These are phyloP conservation scores for Fraxinus floribunda DNA, from an alignment of 305 asterid genomes.

Conservation along the genomic window DNA sequence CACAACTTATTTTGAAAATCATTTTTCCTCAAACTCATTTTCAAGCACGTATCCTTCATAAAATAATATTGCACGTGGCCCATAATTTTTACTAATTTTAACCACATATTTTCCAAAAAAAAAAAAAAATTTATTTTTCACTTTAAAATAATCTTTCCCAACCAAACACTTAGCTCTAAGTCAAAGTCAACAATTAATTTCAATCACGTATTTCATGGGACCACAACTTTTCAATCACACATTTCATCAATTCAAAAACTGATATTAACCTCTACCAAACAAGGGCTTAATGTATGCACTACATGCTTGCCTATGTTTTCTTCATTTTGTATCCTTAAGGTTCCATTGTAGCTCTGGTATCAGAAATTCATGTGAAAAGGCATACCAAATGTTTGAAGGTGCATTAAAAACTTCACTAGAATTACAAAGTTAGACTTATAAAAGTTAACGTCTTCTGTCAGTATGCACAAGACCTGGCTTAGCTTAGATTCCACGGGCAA, in stretches of 20 bases:
- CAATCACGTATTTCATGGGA: no score
- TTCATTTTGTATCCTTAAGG: neutral
- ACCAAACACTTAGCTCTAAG: neutral
- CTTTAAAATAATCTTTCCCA: neutral
- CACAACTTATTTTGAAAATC: neutral
- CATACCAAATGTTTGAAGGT: neutral
- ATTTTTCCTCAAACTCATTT: neutral
- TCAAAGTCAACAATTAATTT: neutral
- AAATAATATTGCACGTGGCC: neutral
- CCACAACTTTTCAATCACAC: no score
- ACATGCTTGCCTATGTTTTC: neutral
- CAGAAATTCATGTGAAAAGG: neutral
- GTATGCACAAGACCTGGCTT: neutral
- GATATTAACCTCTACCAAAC: neutral
- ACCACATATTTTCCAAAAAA: neutral
- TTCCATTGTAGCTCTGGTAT: neutral
- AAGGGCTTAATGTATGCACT: neutral
- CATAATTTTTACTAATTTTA: neutral
- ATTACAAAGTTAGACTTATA: neutral
- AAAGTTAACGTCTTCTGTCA: neutral
- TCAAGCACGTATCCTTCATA: neutral
- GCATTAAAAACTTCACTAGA: neutral
- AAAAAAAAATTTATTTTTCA: neutral
- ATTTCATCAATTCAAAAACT: neutral
- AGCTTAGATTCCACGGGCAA: neutral